A percentile compares a stretch with the other conserved stretches of the same genome.
Conservation (phyloP, 2,329 filamentous ascomycete genomes). For the Ambrosiella beaveri region DNA sequence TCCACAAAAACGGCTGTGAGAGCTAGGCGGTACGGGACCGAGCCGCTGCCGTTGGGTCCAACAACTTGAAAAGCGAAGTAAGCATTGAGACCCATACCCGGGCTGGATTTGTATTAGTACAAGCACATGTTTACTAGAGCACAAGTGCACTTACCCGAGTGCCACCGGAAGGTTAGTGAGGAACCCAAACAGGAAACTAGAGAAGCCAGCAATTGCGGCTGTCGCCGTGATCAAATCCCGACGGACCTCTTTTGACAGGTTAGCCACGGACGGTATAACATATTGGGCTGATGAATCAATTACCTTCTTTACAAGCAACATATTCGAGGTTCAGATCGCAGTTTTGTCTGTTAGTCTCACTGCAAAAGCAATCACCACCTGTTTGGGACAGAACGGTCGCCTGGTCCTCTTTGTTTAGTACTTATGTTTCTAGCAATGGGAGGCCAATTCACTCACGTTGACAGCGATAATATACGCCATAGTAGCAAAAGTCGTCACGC, state of each 20-base stretch:
- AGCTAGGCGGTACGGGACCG: conserved; percentile 40
- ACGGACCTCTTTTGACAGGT: conserved; percentile 33
- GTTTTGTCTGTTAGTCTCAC: conserved; percentile 23
- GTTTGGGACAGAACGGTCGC: conserved; percentile 55
- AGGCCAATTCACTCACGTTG: conserved; percentile 29
- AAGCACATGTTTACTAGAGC: not conserved
- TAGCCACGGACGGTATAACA: conserved; percentile 14
- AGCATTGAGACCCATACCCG: conserved; percentile 50
- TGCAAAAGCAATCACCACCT: conserved; percentile 61
- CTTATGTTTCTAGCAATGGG: not conserved
- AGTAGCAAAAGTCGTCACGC: conserved; percentile 61
- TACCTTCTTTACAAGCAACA: conserved; percentile 30
- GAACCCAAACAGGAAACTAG: conserved; percentile 61
- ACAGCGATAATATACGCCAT: conserved; percentile 78
- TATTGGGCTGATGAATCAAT: conserved; percentile 6
- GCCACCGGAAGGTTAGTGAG: conserved; percentile 57
- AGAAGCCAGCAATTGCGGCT: conserved; percentile 59
- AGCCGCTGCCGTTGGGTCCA: conserved; percentile 38
- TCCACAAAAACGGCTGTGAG: conserved; percentile 48
- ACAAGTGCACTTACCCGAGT: conserved; percentile 19
- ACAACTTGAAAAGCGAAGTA: conserved; percentile 53
- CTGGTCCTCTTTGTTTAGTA: conserved; percentile 24
- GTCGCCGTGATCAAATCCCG: conserved; percentile 70
- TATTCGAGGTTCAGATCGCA: conserved; percentile 33
- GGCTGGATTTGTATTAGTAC: conserved; percentile 24